Base-by-base conservation (phyloP, 495 filamentous ascomycete genomes). In the Hypoxylon fuscum region DNA sequence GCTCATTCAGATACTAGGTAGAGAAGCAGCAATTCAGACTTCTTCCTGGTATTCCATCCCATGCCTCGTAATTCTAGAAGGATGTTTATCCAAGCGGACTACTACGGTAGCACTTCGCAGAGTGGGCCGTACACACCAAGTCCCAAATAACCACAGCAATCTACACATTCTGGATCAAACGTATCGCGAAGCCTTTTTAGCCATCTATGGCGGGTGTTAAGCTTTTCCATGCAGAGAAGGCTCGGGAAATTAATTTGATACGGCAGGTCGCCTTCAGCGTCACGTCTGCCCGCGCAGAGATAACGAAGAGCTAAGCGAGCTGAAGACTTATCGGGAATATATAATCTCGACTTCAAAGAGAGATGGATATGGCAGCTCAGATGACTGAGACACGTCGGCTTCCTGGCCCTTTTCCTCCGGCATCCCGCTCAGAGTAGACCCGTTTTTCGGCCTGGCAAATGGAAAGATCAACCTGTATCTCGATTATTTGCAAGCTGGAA, bases 61-160 rank as follows among this genome's bases (percentile, higher is more conserved):
- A 23, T 41, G 31, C 37, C 22, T 32, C 37, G 12, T 34, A 23
- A 41, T 47, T 52, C 38, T 56, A 46, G 14, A 20, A 11, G 15
- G 40, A 48, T 44, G 50, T 66, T 66, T 66, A 66, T 53, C 62
- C 62, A 66, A 61, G 56, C 62, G 62, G 52, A 17, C 46, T 66
- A 37, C 46, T 61, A 66, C 62, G 27, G 62, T 66, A 57, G 29
- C 62, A 66, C 51, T 49, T 47, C 14, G 21, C 22, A 53, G 27
- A 31, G 51, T 44, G 34, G 43, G 11, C 5, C 8, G 20, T 17
- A 47, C 48, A 5, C 2, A 15, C 23, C 29, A 17, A 31, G 18
- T 55, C 38, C 60, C 38, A 41, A 55, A 59, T 60, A 60, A n/a
- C 46, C 23, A 49, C 31, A 45, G 17, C 6, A 21, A 50, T 49